Evolutionary conservation across 495 filamentous ascomycete genomes (phyloP), one percentile per base, ranked within the genome.

Genomic region (Xylaria curta): DNA sequence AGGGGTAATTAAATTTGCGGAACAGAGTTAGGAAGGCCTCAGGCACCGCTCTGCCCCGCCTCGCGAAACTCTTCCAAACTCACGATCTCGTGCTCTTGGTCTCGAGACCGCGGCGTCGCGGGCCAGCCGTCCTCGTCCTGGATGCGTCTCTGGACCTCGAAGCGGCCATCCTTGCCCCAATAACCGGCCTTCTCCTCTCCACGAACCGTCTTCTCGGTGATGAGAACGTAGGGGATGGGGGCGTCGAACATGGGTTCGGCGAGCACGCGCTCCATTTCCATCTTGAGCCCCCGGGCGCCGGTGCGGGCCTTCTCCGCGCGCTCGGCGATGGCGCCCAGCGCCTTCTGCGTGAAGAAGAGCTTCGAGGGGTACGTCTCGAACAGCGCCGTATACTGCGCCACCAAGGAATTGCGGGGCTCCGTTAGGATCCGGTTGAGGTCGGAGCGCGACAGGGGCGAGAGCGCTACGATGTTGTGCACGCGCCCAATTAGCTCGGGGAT

Each of bases 401-500:
- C 83, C 1, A 99, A 85, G 46, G 90, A 92, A 81, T 98, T 97
- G 66, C 91, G 89, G 12, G 96, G 96, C 78, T 98, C 95, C 9
- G 93, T 98, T 36, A 98, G 88, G 69, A 98, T 96, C 66, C 94
- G 87, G 24, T 93, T 89, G 13, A 99, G 89, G 59, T 95, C 88
- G 17, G 90, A 84, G 63, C 91, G 89, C n/a, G 91, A 90, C 9
- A 99, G 85, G 0, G 96, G 88, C 4, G 92, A 90, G 0, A 99
- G 87, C 0, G 96, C 93, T 53, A 93, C 93, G 68, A 92, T 90
- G 69, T 97, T 91, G 21, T 96, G 95, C 70, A 99, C 90, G 24
- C 96, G 90, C 40, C 96, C 97, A 63, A 89, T 87, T n/a, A 98
- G 87, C 81, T 99, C 96, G 10, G 96, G 96, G 70, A 99, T 98